phyloP scores from a whole-genome alignment of 148 eudicot species.

The Cornus controversa region DNA sequence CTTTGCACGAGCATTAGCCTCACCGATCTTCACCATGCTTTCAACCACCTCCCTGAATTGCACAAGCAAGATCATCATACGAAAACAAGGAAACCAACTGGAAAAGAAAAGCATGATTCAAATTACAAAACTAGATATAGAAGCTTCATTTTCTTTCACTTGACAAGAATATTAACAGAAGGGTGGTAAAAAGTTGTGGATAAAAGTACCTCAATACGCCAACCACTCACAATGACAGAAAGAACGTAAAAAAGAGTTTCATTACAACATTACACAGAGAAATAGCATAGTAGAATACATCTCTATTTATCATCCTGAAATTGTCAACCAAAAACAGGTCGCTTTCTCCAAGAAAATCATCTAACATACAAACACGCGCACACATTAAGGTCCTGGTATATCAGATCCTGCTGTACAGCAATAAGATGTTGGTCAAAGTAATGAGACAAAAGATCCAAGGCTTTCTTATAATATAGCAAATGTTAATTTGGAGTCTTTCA shows the following conservation, averaged over 20 bases:
- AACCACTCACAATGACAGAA: background rate
- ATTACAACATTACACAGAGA: background rate
- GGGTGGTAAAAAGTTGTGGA: constrained; percentile 1
- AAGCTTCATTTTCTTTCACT: background rate
- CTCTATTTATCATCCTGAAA: constrained; percentile 5
- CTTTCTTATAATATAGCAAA: background rate
- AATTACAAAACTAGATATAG: background rate
- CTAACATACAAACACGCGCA: background rate
- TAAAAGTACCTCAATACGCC: constrained; percentile 7
- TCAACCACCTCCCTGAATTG: constrained; percentile 76
- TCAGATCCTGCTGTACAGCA: background rate
- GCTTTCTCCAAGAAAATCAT: background rate
- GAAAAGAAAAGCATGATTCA: background rate
- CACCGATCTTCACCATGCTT: constrained; percentile 73
- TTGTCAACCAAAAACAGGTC: background rate
- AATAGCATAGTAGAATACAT: background rate
- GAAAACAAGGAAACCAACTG: constrained; percentile 2
- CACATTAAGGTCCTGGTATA: background rate
- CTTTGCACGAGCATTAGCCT: constrained; percentile 60
- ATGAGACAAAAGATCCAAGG: background rate
- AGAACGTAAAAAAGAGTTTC: background rate
- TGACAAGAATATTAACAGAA: background rate
- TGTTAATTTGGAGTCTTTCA: background rate
- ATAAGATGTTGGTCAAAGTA: constrained; percentile 5
- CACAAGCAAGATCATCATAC: constrained; percentile 12